A percentile compares a stretch with the other conserved stretches of the same genome.
Conservation (phyloP, 176 grass and related monocot genomes). For the Juncus effusus region DNA sequence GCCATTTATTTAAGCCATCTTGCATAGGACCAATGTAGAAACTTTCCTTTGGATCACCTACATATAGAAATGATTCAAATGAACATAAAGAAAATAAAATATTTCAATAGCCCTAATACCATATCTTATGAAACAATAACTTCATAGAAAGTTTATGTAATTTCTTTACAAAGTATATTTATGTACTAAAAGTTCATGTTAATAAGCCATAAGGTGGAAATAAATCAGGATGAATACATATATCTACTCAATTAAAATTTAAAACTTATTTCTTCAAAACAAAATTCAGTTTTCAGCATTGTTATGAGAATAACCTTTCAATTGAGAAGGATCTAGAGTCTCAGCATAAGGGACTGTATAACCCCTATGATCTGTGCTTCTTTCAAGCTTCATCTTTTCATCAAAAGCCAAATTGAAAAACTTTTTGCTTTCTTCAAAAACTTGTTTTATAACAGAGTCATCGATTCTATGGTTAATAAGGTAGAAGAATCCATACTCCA, state of each 20-base stretch:
- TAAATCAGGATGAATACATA: constrained; percentile 6
- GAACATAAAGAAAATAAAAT: too few species aligned
- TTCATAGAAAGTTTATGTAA: neutral
- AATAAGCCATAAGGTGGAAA: too few species aligned
- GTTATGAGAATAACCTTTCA: constrained; percentile 33
- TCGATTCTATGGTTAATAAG: constrained; percentile 65
- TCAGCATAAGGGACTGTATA: constrained; percentile 69
- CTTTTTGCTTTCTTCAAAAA: constrained; percentile 61
- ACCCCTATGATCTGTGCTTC: constrained; percentile 42
- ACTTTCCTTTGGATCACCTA: constrained; percentile 79
- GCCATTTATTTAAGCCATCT: constrained; percentile 47
- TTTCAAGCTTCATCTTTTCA: constrained; percentile 58
- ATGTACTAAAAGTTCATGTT: too few species aligned
- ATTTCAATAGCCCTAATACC: too few species aligned
- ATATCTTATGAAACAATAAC: neutral
- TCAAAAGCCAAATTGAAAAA: constrained; percentile 54
- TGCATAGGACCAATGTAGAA: constrained; percentile 52
- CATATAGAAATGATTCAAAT: neutral
- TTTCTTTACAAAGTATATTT: neutral
- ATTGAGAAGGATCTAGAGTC: constrained; percentile 54
- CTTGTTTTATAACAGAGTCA: constrained; percentile 9
- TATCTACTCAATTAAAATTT: neutral
- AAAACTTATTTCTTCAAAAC: neutral
- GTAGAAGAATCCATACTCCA: constrained; percentile 90
- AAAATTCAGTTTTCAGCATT: neutral